Base-by-base conservation (phyloP, 1,284 basidiomycete genomes). In the Sanghuangporus weigelae region DNA sequence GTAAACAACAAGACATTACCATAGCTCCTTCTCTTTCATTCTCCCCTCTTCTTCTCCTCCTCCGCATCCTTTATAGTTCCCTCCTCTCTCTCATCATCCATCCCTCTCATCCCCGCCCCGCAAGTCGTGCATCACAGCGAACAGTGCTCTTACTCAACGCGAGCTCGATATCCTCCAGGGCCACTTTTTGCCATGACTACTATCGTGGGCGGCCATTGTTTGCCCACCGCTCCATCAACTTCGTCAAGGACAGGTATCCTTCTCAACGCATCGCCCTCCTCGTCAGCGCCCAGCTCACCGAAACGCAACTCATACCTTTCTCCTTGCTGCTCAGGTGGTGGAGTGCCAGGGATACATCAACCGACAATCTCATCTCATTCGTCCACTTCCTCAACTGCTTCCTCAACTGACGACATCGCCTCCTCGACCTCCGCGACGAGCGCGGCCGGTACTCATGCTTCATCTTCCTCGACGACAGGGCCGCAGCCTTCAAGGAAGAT, bases 401-500 rank as follows among this genome's bases (percentile, higher is more conserved):
- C 64, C 7, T 65, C 64, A 16, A 62, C 64, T 11, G 64, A 65
- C 49, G 64, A 65, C 50, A 49, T 65, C 35, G 53, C 40, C 26
- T 63, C 63, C n/a, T 62, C 57, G n/a, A 64, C 57, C 14, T 61
- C 60, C 26, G 60, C 57, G 23, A 59, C 61, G 23, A 62, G 63
- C 50, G 42, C 58, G 10, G 59, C 58, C 39, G 63, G 53, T 53
- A 58, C 49, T 31, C 38, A 23, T 8, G 42, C 53, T 16, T 49
- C 57, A 31, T 14, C 58, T 8, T 57, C 56, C 8, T 49, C 54
- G 14, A 11, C 39, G 1, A 26, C n/a, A n/a, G 49, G 39, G 7
- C 40, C 38, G 0, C 16, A 48, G 5, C 12, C 56, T 1, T 19
- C 76, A 64, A 74, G 82, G 71, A 74, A 76, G 64, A 90, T 92